Evolutionary conservation across 306 rosid species (phyloP), one percentile per base, ranked within the genome.

Genomic region (Trichosanthes cucumerina): DNA sequence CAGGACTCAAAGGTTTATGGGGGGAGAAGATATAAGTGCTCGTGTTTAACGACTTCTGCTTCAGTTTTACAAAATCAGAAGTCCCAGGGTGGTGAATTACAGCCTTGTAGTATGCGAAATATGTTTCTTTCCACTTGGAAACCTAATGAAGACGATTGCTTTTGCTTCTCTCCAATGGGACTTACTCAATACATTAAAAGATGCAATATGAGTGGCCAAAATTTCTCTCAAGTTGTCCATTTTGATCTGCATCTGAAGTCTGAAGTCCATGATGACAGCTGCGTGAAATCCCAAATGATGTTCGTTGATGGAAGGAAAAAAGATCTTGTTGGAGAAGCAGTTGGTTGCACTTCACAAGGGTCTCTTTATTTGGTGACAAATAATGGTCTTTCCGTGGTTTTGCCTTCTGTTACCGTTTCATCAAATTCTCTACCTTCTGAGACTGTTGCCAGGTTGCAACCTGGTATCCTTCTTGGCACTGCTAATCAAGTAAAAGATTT

Each of bases 321-420:
- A 88, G 75, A 80, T 64, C 71, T 88, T 66, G 64, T 82, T 69
- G 95, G 93, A 83, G 96, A 92, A 82, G 97, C 90, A 79, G 83
- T 94, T 81, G 96, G 97, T 75, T 94, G 95, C 88, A 80, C 87
- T 72, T 92, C 91, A 78, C 94, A 86, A 78, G 98, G 97, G 50
- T 87, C 84, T 78, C 84, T 92, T 59, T 92, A 94, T 86, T 81
- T 94, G 82, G 97, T 94, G 64, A 90, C 96, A 81, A 92, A 88
- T 73, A 80, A 75, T 70, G 96, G 96, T 78, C 88, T 94, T 80
- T 92, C 90, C 7, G 95, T 92, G 80, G 86, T 90, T 84, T 80
- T 90, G 78, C 96, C 98, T 58, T 92, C 98, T 74, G 14, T 92
- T 77, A 83, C 96, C 78, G 76, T 86, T 79, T 84, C 89, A 31